phyloP scores from a whole-genome alignment of 164 flowering plant species.

The Euptelea pleiosperma region DNA sequence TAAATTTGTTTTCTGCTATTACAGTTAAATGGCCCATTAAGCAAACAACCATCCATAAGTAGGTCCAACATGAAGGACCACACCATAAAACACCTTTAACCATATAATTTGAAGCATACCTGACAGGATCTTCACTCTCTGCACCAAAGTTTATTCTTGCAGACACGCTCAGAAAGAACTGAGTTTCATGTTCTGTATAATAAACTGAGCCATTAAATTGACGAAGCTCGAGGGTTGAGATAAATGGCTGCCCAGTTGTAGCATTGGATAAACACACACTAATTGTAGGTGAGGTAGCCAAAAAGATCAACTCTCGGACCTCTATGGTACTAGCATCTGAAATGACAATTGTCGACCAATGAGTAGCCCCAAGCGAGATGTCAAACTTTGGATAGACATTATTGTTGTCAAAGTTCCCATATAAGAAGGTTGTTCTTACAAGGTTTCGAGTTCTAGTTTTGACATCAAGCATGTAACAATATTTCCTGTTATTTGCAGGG shows the following conservation, averaged over 20 bases:
- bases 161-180: conserved; percentile 73
- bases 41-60: conserved; percentile 3
- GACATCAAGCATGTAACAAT: conserved; percentile 78
- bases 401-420: conserved; percentile 88
- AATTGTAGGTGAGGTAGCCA: conserved; percentile 65
- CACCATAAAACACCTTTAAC: too few species aligned
- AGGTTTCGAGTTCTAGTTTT: conserved; percentile 75
- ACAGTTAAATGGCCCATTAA: not conserved
- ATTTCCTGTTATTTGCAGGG: conserved; percentile 79
- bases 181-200: conserved; percentile 59
- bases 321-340: conserved; percentile 80
- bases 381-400: conserved; percentile 95
- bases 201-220: conserved; percentile 91
- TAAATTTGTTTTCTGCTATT: too few species aligned
- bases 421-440: conserved; percentile 82
- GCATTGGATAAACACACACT: conserved; percentile 95
- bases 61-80: too few species aligned
- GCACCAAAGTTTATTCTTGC: conserved; percentile 98
- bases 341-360: conserved; percentile 89
- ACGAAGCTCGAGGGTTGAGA: conserved; percentile 96
- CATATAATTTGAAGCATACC: conserved; percentile 45
- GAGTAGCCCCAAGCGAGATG: conserved; percentile 83
- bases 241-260: conserved; percentile 90
- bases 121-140: conserved; percentile 68
- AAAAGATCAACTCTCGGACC: conserved; percentile 65